Base-by-base conservation (phyloP, 345 rosid genomes). In the Citrus trifoliata region DNA sequence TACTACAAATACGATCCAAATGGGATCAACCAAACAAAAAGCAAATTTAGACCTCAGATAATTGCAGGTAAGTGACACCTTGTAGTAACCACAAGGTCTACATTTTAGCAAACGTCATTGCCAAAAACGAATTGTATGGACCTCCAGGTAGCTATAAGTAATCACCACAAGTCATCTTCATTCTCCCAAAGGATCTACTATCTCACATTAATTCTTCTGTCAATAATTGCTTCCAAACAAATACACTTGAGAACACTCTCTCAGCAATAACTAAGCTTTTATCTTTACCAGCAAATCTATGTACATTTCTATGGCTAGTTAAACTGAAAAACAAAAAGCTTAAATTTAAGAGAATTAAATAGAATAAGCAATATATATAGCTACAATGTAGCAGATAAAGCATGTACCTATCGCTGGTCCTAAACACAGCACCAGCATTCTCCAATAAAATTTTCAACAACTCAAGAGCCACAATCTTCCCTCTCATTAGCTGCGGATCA, bases 401-500 rank as follows among this genome's bases (percentile, higher is more conserved):
- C 28, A 40, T 24, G 14, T 86, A 96, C 99, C 99, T 96, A 74
- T 96, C 98, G 74, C 99, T 96, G 64, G 99, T 96, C 85, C 99
- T 85, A 85, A 96, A 96, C 71, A 94, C 99, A 62, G 98, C 98
- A 66, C 99, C 99, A 4, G 99, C 99, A 82, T 96, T 96, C 92
- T 96, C 99, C 84, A 96, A 83, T 73, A 96, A 87, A 74, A 96
- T 96, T 87, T 96, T 96, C 89, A 96, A 90, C 85, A 96, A 78
- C 90, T 96, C 99, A 80, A 96, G 86, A 30, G 99, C 99, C 79
- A 96, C 95, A 83, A 96, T 93, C 87, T 96, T 96, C 67, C 98
- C 99, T 83, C 87, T 93, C 99, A 96, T 94, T 86, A 92, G 81
- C 76, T 90, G 93, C 4, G 98, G 99, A 91, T 96, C 99, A 1